These are phyloP conservation scores for Blastobotrys mokoenaii DNA, from an alignment of 805 yeast species.

Conservation along the genomic window DNA sequence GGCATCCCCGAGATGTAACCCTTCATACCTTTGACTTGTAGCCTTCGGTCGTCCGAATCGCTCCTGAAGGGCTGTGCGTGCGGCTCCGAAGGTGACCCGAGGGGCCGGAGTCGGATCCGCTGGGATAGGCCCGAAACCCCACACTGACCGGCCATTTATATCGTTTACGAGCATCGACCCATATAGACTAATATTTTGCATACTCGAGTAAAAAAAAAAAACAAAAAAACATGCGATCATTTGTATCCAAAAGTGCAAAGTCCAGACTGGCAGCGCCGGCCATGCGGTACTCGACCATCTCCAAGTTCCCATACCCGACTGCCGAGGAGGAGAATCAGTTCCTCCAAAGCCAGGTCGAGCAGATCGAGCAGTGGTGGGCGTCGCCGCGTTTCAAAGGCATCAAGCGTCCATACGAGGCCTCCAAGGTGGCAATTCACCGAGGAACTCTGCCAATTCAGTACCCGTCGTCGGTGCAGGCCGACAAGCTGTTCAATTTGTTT, in stretches of 20 bases:
- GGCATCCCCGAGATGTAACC: not conserved
- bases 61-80: too few species aligned
- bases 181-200: too few species aligned
- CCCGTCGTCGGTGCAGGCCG: conserved; percentile 47
- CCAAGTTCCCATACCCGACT: conserved; percentile 32
- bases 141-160: too few species aligned
- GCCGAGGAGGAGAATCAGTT: conserved; percentile 25
- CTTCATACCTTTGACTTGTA: too few species aligned
- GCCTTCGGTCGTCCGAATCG: too few species aligned
- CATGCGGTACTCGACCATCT: conserved; percentile 17
- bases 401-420: conserved; percentile 45
- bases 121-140: too few species aligned
- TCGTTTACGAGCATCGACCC: too few species aligned
- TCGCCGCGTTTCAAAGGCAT: conserved; percentile 39
- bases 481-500: conserved; percentile 40
- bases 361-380: conserved; percentile 43
- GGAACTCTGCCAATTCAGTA: conserved; percentile 37
- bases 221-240: not conserved
- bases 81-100: too few species aligned
- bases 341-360: conserved; percentile 28
- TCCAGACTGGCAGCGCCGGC: not conserved
- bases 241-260: not conserved
- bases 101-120: too few species aligned
- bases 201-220: not conserved
- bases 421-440: conserved; percentile 43